Percentiles rank a stretch among this genome's conserved stretches.
phyloP scores from a whole-genome alignment of 768 basidiomycete genomes.

The Dentipellis fragilis region DNA sequence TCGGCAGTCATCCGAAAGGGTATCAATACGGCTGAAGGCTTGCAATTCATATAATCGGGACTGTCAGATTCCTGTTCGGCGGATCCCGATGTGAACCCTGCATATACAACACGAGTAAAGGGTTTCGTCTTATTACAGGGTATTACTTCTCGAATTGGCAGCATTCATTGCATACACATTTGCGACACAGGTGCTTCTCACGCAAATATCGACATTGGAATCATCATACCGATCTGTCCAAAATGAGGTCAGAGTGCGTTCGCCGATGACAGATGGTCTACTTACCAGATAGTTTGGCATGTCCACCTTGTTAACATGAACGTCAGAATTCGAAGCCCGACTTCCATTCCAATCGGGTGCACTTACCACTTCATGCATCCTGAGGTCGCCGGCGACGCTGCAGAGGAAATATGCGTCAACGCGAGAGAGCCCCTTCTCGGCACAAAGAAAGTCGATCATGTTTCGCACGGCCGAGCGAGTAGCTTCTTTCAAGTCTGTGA shows the following conservation, averaged over 20 bases:
- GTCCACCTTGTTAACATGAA: background rate
- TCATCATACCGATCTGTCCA: conserved; percentile 1
- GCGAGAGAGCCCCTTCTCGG: conserved; percentile 31
- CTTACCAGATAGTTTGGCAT: conserved; percentile 1
- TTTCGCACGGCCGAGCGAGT: conserved; percentile 44
- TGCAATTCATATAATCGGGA: too few species aligned
- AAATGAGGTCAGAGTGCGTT: background rate
- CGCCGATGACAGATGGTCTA: background rate
- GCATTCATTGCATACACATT: too few species aligned
- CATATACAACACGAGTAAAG: too few species aligned
- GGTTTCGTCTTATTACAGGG: too few species aligned
- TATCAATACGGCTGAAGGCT: too few species aligned
- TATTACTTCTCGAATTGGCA: too few species aligned
- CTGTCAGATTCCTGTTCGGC: too few species aligned
- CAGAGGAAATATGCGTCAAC: conserved; percentile 52
- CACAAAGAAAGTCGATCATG: conserved; percentile 45
- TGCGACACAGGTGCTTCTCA: too few species aligned
- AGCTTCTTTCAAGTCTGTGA: conserved; percentile 39
- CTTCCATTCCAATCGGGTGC: background rate
- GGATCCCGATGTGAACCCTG: too few species aligned
- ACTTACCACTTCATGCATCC: conserved; percentile 51
- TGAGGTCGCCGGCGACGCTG: conserved; percentile 48
- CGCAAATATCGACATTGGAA: conserved; percentile 1
- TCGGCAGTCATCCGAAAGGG: too few species aligned
- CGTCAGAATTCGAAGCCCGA: background rate